These are phyloP conservation scores for Ilex asprella DNA, from an alignment of 257 asterid species.

Conservation along the genomic window DNA sequence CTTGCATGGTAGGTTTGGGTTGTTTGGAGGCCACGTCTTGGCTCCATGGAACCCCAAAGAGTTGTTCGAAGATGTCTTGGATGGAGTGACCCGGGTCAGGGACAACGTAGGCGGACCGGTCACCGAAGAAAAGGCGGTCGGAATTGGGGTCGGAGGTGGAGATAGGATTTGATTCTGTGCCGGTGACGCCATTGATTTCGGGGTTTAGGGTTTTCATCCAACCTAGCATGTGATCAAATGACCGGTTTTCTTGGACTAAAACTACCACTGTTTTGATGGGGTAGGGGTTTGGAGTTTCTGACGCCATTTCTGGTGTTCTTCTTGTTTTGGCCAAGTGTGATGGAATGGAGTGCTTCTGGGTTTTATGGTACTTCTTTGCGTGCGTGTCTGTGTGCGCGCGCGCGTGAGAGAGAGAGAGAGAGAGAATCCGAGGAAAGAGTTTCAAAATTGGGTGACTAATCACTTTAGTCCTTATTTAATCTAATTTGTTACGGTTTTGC, in stretches of 20 bases:
- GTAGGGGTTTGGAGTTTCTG: slow-evolving; percentile 9
- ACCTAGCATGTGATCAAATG: slow-evolving; percentile 70
- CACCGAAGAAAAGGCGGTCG: slow-evolving; percentile 14
- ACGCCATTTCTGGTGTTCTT: slow-evolving; percentile 6
- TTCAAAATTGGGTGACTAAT: no score
- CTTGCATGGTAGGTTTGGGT: slow-evolving; percentile 49
- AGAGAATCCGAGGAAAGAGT: no score
- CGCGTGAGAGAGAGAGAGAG: no score
- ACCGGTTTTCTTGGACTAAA: slow-evolving; percentile 68
- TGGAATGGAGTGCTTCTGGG: no score
- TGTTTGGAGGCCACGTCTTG: slow-evolving; percentile 1
- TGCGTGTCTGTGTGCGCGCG: no score
- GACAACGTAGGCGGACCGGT: slow-evolving; percentile 30
- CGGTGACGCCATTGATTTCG: slow-evolving; percentile 56
- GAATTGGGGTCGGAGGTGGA: slow-evolving; percentile 29
- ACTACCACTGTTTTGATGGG: slow-evolving; percentile 65
- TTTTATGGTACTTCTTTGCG: no score
- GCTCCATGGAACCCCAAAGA: slow-evolving; percentile 46
- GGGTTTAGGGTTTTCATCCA: slow-evolving; percentile 66
- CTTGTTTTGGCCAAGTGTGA: no score
- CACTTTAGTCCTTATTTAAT: no score
- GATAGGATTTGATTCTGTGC: slow-evolving; percentile 45
- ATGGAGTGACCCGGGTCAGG: slow-evolving; percentile 75
- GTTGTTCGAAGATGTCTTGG: slow-evolving; percentile 51
- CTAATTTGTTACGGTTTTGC: no score